Base-by-base conservation (phyloP, 352 stramenopile species). In the Phytopythium delawarense region DNA sequence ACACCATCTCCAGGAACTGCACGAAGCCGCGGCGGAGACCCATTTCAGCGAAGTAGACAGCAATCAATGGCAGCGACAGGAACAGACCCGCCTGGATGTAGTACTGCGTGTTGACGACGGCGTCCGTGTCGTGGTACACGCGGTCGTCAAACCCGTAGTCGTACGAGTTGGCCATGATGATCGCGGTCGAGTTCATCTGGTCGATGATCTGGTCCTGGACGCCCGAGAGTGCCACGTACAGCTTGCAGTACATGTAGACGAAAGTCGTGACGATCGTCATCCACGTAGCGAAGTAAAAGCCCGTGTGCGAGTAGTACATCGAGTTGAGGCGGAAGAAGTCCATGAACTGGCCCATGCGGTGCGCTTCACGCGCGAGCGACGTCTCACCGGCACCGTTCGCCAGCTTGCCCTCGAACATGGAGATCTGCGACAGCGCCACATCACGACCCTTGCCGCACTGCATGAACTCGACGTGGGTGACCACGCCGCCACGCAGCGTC, bases 201-300 rank as follows among this genome's bases (percentile, higher is more conserved):
- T 83, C 79, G 16, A 93, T 73, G 51, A 93, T 79, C 40, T 91
- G 75, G 21, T 63, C 60, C 61, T 93, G 81, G 35, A 93, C 84
- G 25, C 84, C 84, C 9, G 79, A 75, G 1, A 94, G 67, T 40
- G 84, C 81, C 25, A 91, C 77, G 71, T 94, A 94, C 37, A 94
- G 76, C 57, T 94, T 94, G 54, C 69, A 75, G 67, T 92, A 94
- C 80, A 94, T 92, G 76, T 91, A 94, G 52, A 94, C 78, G 42
- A 92, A 94, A 28, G 83, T 89, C 42, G 83, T 92, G n/a, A 92
- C 82, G 61, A 94, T 92, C 13, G 84, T 94, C 83, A 94, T 90
- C 83, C 83, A 92, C 57, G 83, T 94, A 2, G 82, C 83, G 57
- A 88, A 91, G 72, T 92, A 94, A 70, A 94, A 94, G 2, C 84